Conservation (phyloP, 202 grass and related monocot genomes). For the Carex arenaria region DNA sequence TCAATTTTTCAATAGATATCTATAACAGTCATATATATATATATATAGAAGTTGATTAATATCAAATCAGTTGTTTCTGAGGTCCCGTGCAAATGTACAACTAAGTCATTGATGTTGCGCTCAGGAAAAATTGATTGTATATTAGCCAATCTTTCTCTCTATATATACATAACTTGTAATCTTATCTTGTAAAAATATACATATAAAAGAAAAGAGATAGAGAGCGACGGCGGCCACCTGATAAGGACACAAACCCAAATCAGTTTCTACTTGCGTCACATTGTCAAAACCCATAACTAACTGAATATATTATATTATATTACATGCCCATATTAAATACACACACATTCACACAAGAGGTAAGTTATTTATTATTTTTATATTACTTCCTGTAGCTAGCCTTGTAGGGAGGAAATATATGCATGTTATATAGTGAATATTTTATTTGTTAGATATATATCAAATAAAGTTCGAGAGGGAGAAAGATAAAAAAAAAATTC, state of each 20-base stretch:
- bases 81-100: no score
- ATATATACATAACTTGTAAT: no score
- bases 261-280: conserved; percentile 2
- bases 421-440: background rate
- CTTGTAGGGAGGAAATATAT: background rate
- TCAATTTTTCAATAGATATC: no score
- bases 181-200: background rate
- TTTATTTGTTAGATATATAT: no score
- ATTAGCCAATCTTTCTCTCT: no score
- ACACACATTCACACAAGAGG: background rate
- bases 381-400: background rate
- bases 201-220: background rate
- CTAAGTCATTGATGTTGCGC: no score
- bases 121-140: no score
- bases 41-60: no score
- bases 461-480: no score
- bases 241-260: conserved; percentile 1
- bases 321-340: background rate
- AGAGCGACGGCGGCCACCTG: background rate
- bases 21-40: no score
- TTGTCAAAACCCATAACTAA: background rate
- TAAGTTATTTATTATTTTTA: background rate
- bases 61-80: no score
- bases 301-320: background rate
- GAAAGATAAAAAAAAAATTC: no score